phyloP scores from a whole-genome alignment of 2,329 filamentous ascomycete species.

The Penicillium sp. region DNA sequence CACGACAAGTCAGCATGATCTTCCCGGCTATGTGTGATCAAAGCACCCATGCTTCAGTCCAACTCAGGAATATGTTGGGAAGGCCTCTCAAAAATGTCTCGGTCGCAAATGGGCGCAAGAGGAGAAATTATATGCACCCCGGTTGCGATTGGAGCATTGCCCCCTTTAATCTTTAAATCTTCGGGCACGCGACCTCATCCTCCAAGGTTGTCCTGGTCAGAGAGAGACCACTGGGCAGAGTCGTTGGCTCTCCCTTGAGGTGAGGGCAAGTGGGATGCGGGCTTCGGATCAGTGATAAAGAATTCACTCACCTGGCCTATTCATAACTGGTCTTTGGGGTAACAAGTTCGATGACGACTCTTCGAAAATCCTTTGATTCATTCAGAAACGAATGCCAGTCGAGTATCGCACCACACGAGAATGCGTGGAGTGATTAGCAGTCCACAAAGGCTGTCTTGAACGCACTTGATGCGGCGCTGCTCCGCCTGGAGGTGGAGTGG shows the following conservation, averaged over 20 bases:
- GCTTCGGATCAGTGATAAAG: conserved; percentile 25
- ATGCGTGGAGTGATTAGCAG: conserved; percentile 22
- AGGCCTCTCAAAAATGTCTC: conserved; percentile 22
- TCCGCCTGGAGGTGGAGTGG: conserved; percentile 35
- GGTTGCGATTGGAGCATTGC: conserved; percentile 26
- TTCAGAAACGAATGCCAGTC: conserved; percentile 12
- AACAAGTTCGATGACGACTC: conserved; percentile 6
- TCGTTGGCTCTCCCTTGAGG: conserved; percentile 7
- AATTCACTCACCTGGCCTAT: conserved; percentile 52
- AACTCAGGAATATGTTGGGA: conserved; percentile 18
- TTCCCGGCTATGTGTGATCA: conserved; percentile 12
- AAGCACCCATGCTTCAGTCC: conserved; percentile 13
- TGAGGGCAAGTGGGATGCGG: conserved; percentile 9
- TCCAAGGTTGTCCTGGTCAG: conserved; percentile 10
- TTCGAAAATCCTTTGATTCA: conserved; percentile 18
- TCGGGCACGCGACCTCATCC: neutral
- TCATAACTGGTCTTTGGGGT: conserved; percentile 42
- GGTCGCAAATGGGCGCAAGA: conserved; percentile 31
- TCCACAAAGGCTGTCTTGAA: conserved; percentile 23
- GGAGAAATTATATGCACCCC: conserved; percentile 17
- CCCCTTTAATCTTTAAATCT: conserved; percentile 2
- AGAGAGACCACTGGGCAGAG: conserved; percentile 4
- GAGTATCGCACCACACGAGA: conserved; percentile 8
- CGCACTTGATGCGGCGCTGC: conserved; percentile 27
- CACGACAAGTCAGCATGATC: conserved; percentile 23